These are phyloP conservation scores for Candida vartiovaarae DNA, from an alignment of 805 yeast genomes.

Conservation along the genomic window DNA sequence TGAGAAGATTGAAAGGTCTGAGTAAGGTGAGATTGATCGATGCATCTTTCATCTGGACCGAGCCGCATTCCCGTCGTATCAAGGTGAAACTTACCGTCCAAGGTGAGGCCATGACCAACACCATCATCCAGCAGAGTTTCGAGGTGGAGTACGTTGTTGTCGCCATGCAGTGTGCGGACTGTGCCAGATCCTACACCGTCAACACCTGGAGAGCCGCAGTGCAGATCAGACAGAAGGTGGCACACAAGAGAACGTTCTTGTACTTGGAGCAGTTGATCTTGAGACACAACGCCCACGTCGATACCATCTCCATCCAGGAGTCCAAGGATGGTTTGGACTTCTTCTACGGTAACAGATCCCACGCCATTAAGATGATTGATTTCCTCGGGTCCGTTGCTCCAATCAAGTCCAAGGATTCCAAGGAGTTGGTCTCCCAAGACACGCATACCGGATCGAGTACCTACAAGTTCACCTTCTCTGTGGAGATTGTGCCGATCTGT, in stretches of 20 bases:
- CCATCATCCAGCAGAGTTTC: conserved; percentile 88
- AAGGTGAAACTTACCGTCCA: conserved; percentile 89
- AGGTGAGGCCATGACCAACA: conserved; percentile 91
- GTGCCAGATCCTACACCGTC: conserved; percentile 95
- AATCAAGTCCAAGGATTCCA: conserved; percentile 71
- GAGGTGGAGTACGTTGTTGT: conserved; percentile 91
- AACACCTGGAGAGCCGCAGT: conserved; percentile 98
- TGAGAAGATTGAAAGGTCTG: conserved; percentile 82
- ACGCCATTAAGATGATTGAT: conserved; percentile 91
- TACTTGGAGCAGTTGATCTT: conserved; percentile 93
- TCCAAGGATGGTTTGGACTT: conserved; percentile 92
- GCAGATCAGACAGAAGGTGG: conserved; percentile 95
- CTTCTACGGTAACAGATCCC: conserved; percentile 80
- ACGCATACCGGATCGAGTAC: conserved; percentile 83
- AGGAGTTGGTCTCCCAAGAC: conserved; percentile 87
- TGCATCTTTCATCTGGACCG: conserved; percentile 97
- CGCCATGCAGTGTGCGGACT: conserved; percentile 97
- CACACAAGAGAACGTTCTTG: conserved; percentile 93
- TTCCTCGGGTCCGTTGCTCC: conserved; percentile 84
- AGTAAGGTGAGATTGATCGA: conserved; percentile 81
- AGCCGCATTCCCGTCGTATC: conserved; percentile 95
- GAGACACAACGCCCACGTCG: conserved; percentile 87
- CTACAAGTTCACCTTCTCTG: conserved; percentile 86
- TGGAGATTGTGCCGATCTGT: conserved; percentile 94
- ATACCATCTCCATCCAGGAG: conserved; percentile 90